phyloP scores from a whole-genome alignment of 2,329 filamentous ascomycete genomes.

The Aureobasidium musti region DNA sequence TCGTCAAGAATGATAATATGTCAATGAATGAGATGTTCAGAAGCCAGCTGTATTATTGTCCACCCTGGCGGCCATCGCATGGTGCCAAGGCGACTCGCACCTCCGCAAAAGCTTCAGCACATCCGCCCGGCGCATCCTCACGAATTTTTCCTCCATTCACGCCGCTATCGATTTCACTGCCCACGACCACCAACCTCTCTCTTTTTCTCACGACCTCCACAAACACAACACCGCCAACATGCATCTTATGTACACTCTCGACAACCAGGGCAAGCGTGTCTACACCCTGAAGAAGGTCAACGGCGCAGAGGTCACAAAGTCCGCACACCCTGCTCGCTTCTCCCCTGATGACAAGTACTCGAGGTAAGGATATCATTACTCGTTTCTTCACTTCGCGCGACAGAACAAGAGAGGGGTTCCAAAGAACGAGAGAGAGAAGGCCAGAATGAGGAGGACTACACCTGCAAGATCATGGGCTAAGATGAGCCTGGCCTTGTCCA shows the following conservation, averaged over 20 bases:
- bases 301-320: constrained; percentile 85
- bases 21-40: background rate
- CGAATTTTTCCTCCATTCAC: constrained; percentile 17
- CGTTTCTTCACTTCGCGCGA: background rate
- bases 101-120: constrained; percentile 15
- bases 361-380: constrained; percentile 48
- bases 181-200: constrained; percentile 12
- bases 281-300: constrained; percentile 94
- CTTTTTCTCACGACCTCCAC: background rate
- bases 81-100: background rate
- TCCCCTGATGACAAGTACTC: constrained; percentile 99
- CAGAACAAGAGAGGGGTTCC: background rate
- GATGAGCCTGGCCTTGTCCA: background rate
- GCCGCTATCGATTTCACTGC: background rate
- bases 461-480: background rate
- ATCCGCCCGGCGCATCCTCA: background rate
- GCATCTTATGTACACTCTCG: constrained; percentile 86
- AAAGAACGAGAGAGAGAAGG: background rate
- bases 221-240: constrained; percentile 45
- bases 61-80: background rate
- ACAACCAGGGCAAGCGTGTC: constrained; percentile 77
- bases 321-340: constrained; percentile 92
- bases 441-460: background rate
- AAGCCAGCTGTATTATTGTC: constrained; percentile 1
- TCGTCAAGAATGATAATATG: background rate